phyloP scores from a whole-genome alignment of 176 grass and related monocot genomes.

The Oryza rufipogon region DNA sequence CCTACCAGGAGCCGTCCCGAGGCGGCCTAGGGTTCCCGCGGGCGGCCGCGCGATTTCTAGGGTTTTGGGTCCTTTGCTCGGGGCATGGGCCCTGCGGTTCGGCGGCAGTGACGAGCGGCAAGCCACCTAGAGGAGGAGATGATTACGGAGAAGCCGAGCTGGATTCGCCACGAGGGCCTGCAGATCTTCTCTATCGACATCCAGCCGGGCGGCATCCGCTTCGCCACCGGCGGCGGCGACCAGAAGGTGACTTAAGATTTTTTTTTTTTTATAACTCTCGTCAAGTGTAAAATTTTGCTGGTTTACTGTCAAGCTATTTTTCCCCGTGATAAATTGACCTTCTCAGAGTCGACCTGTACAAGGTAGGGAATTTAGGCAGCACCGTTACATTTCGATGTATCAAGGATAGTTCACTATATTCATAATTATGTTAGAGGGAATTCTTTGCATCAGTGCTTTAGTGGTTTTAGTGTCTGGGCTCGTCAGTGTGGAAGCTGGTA shows the following conservation, averaged over 20 bases:
- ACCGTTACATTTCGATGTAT: background rate
- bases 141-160: slow-evolving; percentile 91
- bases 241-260: slow-evolving; percentile 63
- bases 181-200: slow-evolving; percentile 99
- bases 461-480: background rate
- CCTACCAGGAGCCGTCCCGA: background rate
- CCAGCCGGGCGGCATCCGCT: slow-evolving; percentile 77
- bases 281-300: background rate
- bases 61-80: slow-evolving; percentile 33
- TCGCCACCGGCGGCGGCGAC: slow-evolving; percentile 94
- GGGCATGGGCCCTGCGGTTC: slow-evolving; percentile 30
- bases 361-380: slow-evolving; percentile 12
- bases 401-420: background rate
- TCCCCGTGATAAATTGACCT: background rate
- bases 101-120: background rate
- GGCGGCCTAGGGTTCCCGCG: slow-evolving; percentile 44
- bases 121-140: slow-evolving; percentile 34
- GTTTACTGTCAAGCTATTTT: background rate
- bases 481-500: background rate
- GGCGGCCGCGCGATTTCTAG: slow-evolving; percentile 37
- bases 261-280: background rate
- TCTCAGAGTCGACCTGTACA: background rate
- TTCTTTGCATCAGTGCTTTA: slow-evolving; percentile 11
- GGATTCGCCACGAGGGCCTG: slow-evolving; percentile 89
- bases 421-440: background rate